Base-by-base conservation (phyloP, 177 flowering plant species). In the Vitis hybrid region DNA sequence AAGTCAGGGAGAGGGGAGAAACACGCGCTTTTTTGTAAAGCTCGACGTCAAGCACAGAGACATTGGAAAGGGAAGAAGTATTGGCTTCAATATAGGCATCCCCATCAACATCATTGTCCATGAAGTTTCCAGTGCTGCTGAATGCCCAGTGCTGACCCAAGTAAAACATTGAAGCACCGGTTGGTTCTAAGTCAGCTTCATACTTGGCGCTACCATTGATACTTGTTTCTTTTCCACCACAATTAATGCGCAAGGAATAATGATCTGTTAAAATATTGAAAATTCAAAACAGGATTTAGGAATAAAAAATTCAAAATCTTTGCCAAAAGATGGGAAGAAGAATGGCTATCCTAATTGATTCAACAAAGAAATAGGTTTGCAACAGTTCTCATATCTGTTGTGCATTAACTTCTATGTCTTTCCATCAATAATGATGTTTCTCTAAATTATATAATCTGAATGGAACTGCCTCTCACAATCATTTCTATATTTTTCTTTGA, bases 1-100 rank as follows among this genome's bases (percentile, higher is more conserved):
- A 88, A 19, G 84, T 86, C 59, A 88, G 82, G 52, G 88, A 82
- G 40, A 82, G 77, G 11, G 92, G 88, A 62, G 92, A 84, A 68
- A 68, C 64, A 11, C 90, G 85, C 1, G 82, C 85, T 35, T 79
- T 80, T 21, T 55, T 67, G 74, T 83, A 88, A 11, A 88, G 66
- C 54, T 69, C 56, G 6, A 74, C 69, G 61, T 72, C 48, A 2
- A 11, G n/a, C 6, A 52, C 71, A 17, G 79, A 68, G 48, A 70
- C 68, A 65, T 72, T 75, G 10, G 81, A 72, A 66, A 81, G 65
- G 30, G 61, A 61, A 17, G 79, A 80, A 6, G 59, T 70, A 35
- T 80, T 81, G 46, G 72, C 67, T 15, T 13, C 69, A 30, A 52
- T 77, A 32, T 81, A 83, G 24, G 0, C 21, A 76, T 83, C 83